Evolutionary conservation across 1,284 basidiomycete species (phyloP), one percentile per base, ranked within the genome.

Genomic region (Papiliotrema terrestris): DNA sequence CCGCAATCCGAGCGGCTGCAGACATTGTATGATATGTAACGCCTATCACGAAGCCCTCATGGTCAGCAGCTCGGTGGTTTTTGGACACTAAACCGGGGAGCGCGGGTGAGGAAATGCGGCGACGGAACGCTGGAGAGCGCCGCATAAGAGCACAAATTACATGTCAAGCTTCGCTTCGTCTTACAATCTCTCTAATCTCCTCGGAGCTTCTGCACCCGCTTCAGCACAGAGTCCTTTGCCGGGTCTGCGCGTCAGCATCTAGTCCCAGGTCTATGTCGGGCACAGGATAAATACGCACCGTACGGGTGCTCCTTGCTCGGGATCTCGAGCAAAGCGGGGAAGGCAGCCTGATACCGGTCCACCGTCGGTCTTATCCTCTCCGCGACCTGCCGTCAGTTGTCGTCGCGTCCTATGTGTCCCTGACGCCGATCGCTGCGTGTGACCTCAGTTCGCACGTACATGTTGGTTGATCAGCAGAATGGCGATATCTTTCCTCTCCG

Each of bases 391-490:
- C n/a, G 17, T 42, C 29, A 37, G 37, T 9, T 3, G 15, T 8
- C 22, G 6, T 19, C 29, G 9, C 15, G 8, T 25, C 29, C 11
- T 8, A 25, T 8, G 25, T 43, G 42, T 14, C n/a, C n/a, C n/a
- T n/a, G n/a, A n/a, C n/a, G n/a, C n/a, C n/a, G n/a, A n/a, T n/a
- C n/a, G n/a, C n/a, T n/a, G n/a, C n/a, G n/a, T 32, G 29, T 11
- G 11, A 6, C 11, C 29, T 32, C 29, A 32, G 29, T 11, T 32
- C 29, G 29, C 29, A 74, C 86, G 64, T 61, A 93, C 93, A 80
- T 97, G 92, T 74, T 98, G 93, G 80, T 97, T 98, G 71, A 98
- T 96, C 63, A 98, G 81, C 17, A 98, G 80, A 63, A 98, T 96
- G 37, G 93, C 93, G 59, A 97, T 87, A 69, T 98, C 94, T 72